Evolutionary conservation across 2,329 filamentous ascomycete genomes (phyloP).

Genomic region (Aspergillus melleus): DNA sequence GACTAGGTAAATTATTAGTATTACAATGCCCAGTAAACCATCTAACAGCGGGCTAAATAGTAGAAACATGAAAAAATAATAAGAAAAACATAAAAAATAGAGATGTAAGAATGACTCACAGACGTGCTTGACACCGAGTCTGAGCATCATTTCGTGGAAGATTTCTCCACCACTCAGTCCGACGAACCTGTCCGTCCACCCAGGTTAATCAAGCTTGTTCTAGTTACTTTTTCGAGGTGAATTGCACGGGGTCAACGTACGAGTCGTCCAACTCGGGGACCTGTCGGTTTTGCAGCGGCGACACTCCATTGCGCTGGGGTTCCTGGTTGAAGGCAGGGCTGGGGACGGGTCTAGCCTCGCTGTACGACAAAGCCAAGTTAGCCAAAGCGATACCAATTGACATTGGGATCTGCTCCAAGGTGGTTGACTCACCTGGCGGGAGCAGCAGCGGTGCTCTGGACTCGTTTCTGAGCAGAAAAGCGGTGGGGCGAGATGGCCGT

Average conservation of each 20-base stretch:
- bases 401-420: background rate
- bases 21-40: background rate
- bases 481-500: slow-evolving; percentile 50
- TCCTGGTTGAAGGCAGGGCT: slow-evolving; percentile 61
- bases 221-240: background rate
- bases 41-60: background rate
- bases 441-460: slow-evolving; percentile 51
- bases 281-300: slow-evolving; percentile 64
- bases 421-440: slow-evolving; percentile 54
- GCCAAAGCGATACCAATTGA: background rate
- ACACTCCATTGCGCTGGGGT: slow-evolving; percentile 61
- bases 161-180: slow-evolving; percentile 95
- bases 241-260: slow-evolving; percentile 52
- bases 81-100: background rate
- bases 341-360: slow-evolving; percentile 60
- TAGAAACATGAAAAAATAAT: background rate
- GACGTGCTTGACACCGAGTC: slow-evolving; percentile 87
- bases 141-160: slow-evolving; percentile 98
- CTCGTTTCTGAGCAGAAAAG: slow-evolving; percentile 44
- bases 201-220: background rate
- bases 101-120: slow-evolving; percentile 61
- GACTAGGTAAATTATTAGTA: slow-evolving; percentile 49
- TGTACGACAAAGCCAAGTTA: slow-evolving; percentile 25
- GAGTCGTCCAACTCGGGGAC: slow-evolving; percentile 74
- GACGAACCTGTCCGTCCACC: slow-evolving; percentile 66